Conservation (phyloP, 2,329 filamentous ascomycete species). For the Hortaea sp. region DNA sequence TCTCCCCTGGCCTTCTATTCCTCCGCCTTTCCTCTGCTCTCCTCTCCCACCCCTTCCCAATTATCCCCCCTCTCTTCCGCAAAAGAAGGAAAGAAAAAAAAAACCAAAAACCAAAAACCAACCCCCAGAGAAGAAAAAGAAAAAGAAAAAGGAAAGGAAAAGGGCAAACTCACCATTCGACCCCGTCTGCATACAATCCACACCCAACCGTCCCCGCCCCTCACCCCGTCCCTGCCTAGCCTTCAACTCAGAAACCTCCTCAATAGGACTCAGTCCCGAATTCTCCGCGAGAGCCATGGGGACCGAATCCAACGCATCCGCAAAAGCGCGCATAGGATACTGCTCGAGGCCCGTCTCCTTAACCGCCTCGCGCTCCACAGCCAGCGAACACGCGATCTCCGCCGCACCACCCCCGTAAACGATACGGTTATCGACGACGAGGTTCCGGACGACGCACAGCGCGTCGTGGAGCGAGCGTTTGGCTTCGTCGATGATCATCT, state of each 20-base stretch:
- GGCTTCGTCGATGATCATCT: constrained; percentile 99
- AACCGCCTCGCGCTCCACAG: constrained; percentile 87
- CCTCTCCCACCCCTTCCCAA: too few species aligned
- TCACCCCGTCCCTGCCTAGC: constrained; percentile 82
- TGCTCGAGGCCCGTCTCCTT: constrained; percentile 91
- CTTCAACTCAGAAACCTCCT: constrained; percentile 90
- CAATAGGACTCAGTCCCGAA: constrained; percentile 89
- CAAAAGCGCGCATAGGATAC: constrained; percentile 97
- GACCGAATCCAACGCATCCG: constrained; percentile 84
- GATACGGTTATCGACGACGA: constrained; percentile 91
- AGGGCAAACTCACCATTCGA: constrained; percentile 57
- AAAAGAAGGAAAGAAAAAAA: too few species aligned
- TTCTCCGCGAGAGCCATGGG: constrained; percentile 97
- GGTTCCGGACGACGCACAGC: constrained; percentile 91
- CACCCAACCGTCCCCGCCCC: constrained; percentile 67
- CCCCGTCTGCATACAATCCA: constrained; percentile 95
- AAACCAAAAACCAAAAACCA: too few species aligned
- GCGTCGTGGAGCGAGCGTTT: constrained; percentile 96
- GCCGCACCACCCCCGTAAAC: constrained; percentile 96
- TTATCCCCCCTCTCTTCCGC: too few species aligned
- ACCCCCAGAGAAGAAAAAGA: too few species aligned
- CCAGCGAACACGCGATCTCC: constrained; percentile 92
- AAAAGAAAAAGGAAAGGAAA: too few species aligned
- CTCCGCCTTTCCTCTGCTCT: too few species aligned
- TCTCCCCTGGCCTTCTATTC: too few species aligned